phyloP scores from a whole-genome alignment of 2,329 filamentous ascomycete species.

The Venturia nashicola region DNA sequence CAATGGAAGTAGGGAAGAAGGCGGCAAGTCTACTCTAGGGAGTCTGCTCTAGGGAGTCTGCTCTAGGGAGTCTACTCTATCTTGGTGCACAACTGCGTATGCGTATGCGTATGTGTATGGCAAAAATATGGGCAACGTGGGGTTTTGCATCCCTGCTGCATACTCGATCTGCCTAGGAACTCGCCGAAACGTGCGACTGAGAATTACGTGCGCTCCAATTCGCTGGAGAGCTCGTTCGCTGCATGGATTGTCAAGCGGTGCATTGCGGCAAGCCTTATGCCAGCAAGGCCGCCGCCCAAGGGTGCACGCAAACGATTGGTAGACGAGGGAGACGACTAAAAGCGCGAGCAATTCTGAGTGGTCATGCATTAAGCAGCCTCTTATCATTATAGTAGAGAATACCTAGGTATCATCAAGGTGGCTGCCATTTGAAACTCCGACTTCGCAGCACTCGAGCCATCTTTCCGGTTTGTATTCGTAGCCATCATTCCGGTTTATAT shows the following conservation, averaged over 20 bases:
- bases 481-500: background rate
- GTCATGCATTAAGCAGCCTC: background rate
- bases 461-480: too few species aligned
- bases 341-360: background rate
- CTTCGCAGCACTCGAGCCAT: too few species aligned
- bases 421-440: too few species aligned
- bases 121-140: background rate
- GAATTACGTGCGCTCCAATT: constrained; percentile 1
- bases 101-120: background rate
- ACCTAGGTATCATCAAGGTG: too few species aligned
- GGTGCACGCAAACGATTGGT: background rate
- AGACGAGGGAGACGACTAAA: background rate
- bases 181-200: background rate
- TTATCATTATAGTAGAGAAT: too few species aligned
- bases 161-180: background rate
- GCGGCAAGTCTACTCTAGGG: too few species aligned
- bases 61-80: too few species aligned
- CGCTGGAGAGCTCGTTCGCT: background rate
- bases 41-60: too few species aligned
- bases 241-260: background rate
- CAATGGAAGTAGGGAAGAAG: too few species aligned
- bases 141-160: background rate
- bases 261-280: background rate
- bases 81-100: too few species aligned
- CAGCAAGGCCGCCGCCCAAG: background rate